Evolutionary conservation across 2,329 filamentous ascomycete species (phyloP).

Genomic region (Paracamarosporium sp.): DNA sequence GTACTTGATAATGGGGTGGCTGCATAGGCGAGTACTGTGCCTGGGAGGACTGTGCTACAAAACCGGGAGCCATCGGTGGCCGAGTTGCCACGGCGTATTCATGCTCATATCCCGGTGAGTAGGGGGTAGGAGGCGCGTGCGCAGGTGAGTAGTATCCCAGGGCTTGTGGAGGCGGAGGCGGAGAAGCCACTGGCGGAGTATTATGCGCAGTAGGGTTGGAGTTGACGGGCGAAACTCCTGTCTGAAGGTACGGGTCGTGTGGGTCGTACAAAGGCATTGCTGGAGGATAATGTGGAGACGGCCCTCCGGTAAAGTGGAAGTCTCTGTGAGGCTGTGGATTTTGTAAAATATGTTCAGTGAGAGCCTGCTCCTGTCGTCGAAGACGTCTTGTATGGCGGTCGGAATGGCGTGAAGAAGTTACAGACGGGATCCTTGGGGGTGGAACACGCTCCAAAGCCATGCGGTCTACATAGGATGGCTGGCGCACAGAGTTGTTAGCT

Average conservation of each 20-base stretch:
- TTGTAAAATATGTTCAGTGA: slow-evolving; percentile 44
- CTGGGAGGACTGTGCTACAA: slow-evolving; percentile 22
- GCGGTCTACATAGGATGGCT: slow-evolving; percentile 13
- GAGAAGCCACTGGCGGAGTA: slow-evolving; percentile 26
- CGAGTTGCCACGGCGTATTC: slow-evolving; percentile 30
- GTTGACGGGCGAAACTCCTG: slow-evolving; percentile 31
- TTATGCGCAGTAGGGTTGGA: slow-evolving; percentile 25
- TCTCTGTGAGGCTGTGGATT: slow-evolving; percentile 43
- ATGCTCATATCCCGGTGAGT: slow-evolving; percentile 29
- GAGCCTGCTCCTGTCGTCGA: slow-evolving; percentile 38
- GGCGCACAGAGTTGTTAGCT: slow-evolving; percentile 10
- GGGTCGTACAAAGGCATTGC: slow-evolving; percentile 39
- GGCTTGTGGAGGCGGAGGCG: slow-evolving; percentile 30
- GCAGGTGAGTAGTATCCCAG: slow-evolving; percentile 31
- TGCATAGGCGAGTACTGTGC: slow-evolving; percentile 30
- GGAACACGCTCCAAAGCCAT: slow-evolving; percentile 22
- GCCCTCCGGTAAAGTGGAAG: slow-evolving; percentile 33
- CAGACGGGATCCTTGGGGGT: slow-evolving; percentile 29
- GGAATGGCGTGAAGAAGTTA: slow-evolving; percentile 28
- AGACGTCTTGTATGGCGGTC: slow-evolving; percentile 36
- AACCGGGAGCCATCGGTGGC: slow-evolving; percentile 26
- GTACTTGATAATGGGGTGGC: slow-evolving; percentile 33
- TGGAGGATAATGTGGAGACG: slow-evolving; percentile 29
- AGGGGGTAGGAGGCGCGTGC: slow-evolving; percentile 24
- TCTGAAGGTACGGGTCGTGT: slow-evolving; percentile 30